Conservation (phyloP, 495 filamentous ascomycete species). For the Penicillium verhagenii region DNA sequence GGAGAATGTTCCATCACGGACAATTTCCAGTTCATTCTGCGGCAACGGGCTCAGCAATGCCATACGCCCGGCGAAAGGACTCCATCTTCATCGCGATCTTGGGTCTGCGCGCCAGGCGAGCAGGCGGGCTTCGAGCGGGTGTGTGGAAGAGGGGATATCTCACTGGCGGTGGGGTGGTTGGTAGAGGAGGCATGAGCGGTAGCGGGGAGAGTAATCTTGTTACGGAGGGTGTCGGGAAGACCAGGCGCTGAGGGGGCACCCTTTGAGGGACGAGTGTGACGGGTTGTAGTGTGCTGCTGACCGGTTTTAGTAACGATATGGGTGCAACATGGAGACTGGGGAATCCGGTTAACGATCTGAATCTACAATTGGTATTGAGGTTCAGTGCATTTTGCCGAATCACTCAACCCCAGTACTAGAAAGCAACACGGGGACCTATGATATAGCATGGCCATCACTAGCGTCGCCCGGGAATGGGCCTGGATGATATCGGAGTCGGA, state of each 20-base stretch:
- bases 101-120: constrained; percentile 79
- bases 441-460: not conserved
- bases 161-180: constrained; percentile 32
- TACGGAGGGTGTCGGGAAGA: constrained; percentile 86
- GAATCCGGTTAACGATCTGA: constrained; percentile 17
- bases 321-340: constrained; percentile 88
- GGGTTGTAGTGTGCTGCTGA: constrained; percentile 57
- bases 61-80: constrained; percentile 76
- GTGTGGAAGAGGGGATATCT: constrained; percentile 57
- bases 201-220: constrained; percentile 62
- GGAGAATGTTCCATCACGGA: constrained; percentile 58
- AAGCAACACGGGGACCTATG: not conserved
- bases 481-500: constrained; percentile 14
- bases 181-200: constrained; percentile 45
- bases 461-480: constrained; percentile 7
- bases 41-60: constrained; percentile 89
- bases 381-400: not conserved
- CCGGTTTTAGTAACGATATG: constrained; percentile 55
- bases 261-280: constrained; percentile 43
- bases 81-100: constrained; percentile 87
- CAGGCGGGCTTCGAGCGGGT: constrained; percentile 90
- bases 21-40: constrained; percentile 93
- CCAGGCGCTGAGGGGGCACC: constrained; percentile 87
- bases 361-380: not conserved
- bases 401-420: not conserved